Base-by-base conservation (phyloP, 805 yeast species). In the Hanseniaspora lachancei region DNA sequence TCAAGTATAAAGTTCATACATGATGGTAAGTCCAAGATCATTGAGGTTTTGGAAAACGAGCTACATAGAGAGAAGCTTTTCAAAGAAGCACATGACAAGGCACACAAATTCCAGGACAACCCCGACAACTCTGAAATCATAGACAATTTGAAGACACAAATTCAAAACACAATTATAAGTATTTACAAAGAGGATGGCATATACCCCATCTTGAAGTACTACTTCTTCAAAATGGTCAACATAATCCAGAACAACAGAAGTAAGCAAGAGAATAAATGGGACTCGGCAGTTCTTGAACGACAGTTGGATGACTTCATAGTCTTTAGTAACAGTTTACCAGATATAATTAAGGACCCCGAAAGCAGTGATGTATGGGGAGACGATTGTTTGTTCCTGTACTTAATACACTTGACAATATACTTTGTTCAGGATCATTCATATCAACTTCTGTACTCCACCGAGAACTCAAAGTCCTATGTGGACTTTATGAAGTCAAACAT, bases 1-100 rank as follows among this genome's bases (percentile, higher is more conserved):
- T 51, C 58, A 16, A 59, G 60, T 16, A 44, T 56, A 6, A 32
- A 46, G 20, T 56, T 56, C 36, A 16, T n/a, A 12, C 24, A 51
- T 35, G 50, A 51, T 38, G 55, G 29, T 32, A 50, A 47, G 15
- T 35, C 52, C 6, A 47, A 46, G 47, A 38, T 56, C 5, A 35
- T 56, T 13, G 55, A 56, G 21, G 27, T 56, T 10, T 23, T 55
- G 38, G 57, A 55, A 20, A 38, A 55, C 20, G 49, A 54, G n/a
- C 5, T 47, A 5, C 52, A 47, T 2, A 47, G 49, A 24, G 52
- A 40, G 18, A 15, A 35, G 16, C 16, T 47, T 12, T 21, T 47
- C 10, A 34, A 43, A 36, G 29, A 32, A 9, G 29, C 39, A 18
- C 52, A 46, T 20, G 47, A 46, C 32, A 55, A 49, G 38, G 32